Percentiles rank a stretch among this genome's conserved stretches.
Conservation (phyloP, 2,329 filamentous ascomycete species). For the Orbilia brochopaga region DNA sequence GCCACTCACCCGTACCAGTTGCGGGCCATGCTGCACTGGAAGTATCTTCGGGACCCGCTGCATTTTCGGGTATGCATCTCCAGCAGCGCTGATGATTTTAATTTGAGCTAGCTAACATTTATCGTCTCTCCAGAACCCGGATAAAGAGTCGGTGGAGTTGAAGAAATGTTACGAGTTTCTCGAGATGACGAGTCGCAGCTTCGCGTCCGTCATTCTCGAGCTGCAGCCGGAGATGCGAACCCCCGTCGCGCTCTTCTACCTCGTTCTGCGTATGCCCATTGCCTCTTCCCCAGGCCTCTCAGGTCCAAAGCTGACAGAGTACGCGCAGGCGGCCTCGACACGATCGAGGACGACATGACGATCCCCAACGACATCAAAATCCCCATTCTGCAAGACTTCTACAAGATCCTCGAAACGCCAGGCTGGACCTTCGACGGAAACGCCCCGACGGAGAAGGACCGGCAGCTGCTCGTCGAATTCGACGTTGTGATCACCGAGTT, state of each 20-base stretch:
- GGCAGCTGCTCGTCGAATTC: conserved; percentile 89
- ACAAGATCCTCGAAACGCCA: conserved; percentile 76
- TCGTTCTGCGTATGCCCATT: conserved; percentile 70
- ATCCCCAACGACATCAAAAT: conserved; percentile 81
- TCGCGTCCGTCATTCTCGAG: conserved; percentile 91
- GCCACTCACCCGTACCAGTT: conserved; percentile 77
- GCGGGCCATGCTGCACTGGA: conserved; percentile 89
- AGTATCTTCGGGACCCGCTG: conserved; percentile 55
- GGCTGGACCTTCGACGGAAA: conserved; percentile 91
- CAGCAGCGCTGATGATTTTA: conserved; percentile 1
- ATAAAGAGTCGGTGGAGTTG: conserved; percentile 75
- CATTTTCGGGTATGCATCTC: conserved; percentile 24
- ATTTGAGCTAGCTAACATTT: conserved; percentile 3
- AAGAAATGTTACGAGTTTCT: conserved; percentile 86
- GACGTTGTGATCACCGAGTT: conserved; percentile 84
- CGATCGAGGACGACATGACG: conserved; percentile 99
- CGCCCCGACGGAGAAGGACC: conserved; percentile 90
- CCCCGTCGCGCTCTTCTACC: conserved; percentile 88
- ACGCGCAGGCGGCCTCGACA: conserved; percentile 72
- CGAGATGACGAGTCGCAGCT: conserved; percentile 87
- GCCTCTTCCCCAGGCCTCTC: not conserved
- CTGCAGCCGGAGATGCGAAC: conserved; percentile 91
- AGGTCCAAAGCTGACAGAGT: conserved; percentile 19
- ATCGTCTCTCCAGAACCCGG: conserved; percentile 62
- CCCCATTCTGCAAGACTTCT: conserved; percentile 81